Evolutionary conservation across 2,329 filamentous ascomycete species (phyloP).

Genomic region (Diaporthe sp.): DNA sequence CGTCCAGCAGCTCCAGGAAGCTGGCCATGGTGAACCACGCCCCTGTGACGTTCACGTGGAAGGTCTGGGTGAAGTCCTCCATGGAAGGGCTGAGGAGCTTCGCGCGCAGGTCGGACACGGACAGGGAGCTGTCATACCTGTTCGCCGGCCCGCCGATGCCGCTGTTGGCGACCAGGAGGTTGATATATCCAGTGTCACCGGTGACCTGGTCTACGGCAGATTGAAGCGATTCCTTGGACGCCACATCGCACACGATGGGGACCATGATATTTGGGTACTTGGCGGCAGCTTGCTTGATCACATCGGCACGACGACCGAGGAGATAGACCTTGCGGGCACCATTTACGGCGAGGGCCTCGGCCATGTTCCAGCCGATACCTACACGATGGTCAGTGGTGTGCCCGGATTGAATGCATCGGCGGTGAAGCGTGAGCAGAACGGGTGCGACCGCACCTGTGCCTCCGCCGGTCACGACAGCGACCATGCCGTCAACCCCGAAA

Average conservation of each 20-base stretch:
- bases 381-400: not conserved
- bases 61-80: constrained; percentile 71
- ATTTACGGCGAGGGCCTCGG: constrained; percentile 61
- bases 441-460: constrained; percentile 55
- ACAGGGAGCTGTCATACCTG: constrained; percentile 38
- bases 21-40: constrained; percentile 77
- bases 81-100: constrained; percentile 66
- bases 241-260: constrained; percentile 56
- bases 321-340: constrained; percentile 65
- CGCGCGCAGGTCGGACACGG: constrained; percentile 49
- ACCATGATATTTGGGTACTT: constrained; percentile 44
- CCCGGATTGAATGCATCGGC: not conserved
- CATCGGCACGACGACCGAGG: constrained; percentile 60
- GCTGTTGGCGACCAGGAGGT: constrained; percentile 73
- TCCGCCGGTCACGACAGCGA: constrained; percentile 68
- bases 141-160: constrained; percentile 59
- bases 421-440: not conserved
- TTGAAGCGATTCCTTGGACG: constrained; percentile 63
- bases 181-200: constrained; percentile 69
- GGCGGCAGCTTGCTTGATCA: constrained; percentile 56
- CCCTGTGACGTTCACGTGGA: constrained; percentile 69
- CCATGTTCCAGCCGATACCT: constrained; percentile 66
- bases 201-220: constrained; percentile 69
- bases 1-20: constrained; percentile 76
- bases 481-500: constrained; percentile 63